Conservation (phyloP, 352 stramenopile genomes). For the Plasmopara halstedii region DNA sequence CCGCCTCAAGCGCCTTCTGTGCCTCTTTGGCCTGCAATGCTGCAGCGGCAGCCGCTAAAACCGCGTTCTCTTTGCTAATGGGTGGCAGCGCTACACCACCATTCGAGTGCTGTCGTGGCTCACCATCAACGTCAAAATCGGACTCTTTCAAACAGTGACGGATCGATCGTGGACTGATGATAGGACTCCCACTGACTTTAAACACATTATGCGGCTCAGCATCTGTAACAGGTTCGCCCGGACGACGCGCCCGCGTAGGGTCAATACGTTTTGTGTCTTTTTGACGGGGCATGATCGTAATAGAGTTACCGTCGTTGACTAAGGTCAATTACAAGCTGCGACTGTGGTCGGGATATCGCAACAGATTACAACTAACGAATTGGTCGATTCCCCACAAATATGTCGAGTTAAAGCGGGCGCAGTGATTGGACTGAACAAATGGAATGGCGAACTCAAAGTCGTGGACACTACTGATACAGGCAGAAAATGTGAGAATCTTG, state of each 20-base stretch:
- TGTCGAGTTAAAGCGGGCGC: conserved; percentile 2
- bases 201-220: conserved; percentile 47
- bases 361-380: no score
- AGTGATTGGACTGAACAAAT: conserved; percentile 17
- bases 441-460: conserved; percentile 6
- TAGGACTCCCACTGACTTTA: conserved; percentile 47
- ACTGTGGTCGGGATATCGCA: no score
- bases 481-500: conserved; percentile 23
- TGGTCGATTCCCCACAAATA: neutral
- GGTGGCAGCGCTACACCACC: conserved; percentile 17
- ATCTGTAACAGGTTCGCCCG: conserved; percentile 14
- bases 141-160: conserved; percentile 54
- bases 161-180: conserved; percentile 64
- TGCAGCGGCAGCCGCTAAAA: conserved; percentile 17
- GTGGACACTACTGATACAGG: conserved; percentile 1
- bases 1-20: conserved; percentile 29
- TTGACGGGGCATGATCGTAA: conserved; percentile 35
- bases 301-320: conserved; percentile 6
- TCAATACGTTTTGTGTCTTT: conserved; percentile 51
- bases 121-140: conserved; percentile 38
- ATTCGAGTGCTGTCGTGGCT: conserved; percentile 24
- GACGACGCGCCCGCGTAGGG: conserved; percentile 20
- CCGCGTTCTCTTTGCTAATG: conserved; percentile 14
- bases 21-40: conserved; percentile 29
- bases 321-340: conserved; percentile 1